Conservation (phyloP, 2,329 filamentous ascomycete species). For the Pyricularia sp. region DNA sequence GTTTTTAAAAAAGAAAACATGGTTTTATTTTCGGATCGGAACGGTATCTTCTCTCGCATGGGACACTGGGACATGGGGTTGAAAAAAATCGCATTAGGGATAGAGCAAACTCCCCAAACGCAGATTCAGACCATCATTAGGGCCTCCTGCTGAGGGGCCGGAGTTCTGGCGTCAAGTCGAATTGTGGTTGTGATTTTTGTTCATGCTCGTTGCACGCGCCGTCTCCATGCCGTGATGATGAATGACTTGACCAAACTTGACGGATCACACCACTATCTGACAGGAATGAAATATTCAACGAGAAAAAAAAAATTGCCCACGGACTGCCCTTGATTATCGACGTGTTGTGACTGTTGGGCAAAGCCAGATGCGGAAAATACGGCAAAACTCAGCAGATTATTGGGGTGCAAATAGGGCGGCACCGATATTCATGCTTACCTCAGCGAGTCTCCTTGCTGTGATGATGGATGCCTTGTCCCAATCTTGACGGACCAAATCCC, state of each 20-base stretch:
- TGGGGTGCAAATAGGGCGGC: too few relatives aligned
- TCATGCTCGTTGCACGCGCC: neutral
- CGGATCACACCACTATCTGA: too few relatives aligned
- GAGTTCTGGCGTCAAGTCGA: neutral
- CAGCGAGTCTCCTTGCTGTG: too few relatives aligned
- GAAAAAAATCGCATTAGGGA: conserved; percentile 21
- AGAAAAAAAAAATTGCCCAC: too few relatives aligned
- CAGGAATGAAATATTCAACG: neutral
- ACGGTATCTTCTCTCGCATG: conserved; percentile 19
- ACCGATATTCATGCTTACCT: too few relatives aligned
- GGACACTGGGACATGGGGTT: conserved; percentile 12
- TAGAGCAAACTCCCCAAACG: conserved; percentile 10
- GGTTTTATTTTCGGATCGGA: conserved; percentile 23
- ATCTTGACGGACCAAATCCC: too few relatives aligned
- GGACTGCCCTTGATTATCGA: too few relatives aligned
- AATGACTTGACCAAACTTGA: neutral
- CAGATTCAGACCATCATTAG: conserved; percentile 8
- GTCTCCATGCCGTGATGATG: neutral
- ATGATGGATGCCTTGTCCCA: too few relatives aligned
- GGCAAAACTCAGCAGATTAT: too few relatives aligned
- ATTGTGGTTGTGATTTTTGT: neutral
- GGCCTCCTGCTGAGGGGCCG: neutral
- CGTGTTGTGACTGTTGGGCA: too few relatives aligned
- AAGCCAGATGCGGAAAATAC: too few relatives aligned
- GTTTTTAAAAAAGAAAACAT: conserved; percentile 10